phyloP scores from a whole-genome alignment of 1,139 yeast genomes.

The Candida labiduridarum region DNA sequence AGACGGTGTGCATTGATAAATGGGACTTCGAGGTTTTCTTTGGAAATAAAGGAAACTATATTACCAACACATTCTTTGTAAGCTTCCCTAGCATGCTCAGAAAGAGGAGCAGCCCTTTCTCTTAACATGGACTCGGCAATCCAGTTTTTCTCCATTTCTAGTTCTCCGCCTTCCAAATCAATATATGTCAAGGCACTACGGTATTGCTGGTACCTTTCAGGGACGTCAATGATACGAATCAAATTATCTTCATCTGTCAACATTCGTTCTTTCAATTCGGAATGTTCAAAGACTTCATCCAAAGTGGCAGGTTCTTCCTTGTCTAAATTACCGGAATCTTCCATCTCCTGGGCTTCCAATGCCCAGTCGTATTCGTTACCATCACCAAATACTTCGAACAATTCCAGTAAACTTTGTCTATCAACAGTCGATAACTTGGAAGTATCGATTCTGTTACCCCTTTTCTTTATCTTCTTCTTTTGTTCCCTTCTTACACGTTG shows the following conservation, averaged over 20 bases:
- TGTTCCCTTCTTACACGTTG: slow-evolving; percentile 30
- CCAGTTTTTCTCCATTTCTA: slow-evolving; percentile 78
- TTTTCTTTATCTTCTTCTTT: slow-evolving; percentile 43
- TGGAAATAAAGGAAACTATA: slow-evolving; percentile 76
- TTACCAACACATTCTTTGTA: slow-evolving; percentile 73
- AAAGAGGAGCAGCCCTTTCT: slow-evolving; percentile 48
- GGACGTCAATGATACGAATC: slow-evolving; percentile 84
- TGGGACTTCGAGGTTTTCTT: slow-evolving; percentile 89
- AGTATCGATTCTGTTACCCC: slow-evolving; percentile 49
- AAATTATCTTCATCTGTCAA: slow-evolving; percentile 90
- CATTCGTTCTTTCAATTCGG: slow-evolving; percentile 87
- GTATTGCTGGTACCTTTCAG: slow-evolving; percentile 86
- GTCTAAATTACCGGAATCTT: slow-evolving; percentile 57
- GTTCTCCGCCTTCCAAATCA: slow-evolving; percentile 68
- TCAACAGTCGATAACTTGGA: slow-evolving; percentile 78
- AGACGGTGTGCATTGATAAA: slow-evolving; percentile 95
- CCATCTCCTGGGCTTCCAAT: slow-evolving; percentile 82
- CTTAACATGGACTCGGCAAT: slow-evolving; percentile 57
- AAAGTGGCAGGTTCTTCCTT: slow-evolving; percentile 62
- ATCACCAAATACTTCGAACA: slow-evolving; percentile 94
- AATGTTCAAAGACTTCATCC: slow-evolving; percentile 91
- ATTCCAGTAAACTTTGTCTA: slow-evolving; percentile 88
- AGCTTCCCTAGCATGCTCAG: slow-evolving; percentile 53
- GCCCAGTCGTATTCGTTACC: slow-evolving; percentile 99
- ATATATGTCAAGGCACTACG: slow-evolving; percentile 67